Conservation (phyloP, 108 stramenopile species). For the Cyclotella baltica region DNA sequence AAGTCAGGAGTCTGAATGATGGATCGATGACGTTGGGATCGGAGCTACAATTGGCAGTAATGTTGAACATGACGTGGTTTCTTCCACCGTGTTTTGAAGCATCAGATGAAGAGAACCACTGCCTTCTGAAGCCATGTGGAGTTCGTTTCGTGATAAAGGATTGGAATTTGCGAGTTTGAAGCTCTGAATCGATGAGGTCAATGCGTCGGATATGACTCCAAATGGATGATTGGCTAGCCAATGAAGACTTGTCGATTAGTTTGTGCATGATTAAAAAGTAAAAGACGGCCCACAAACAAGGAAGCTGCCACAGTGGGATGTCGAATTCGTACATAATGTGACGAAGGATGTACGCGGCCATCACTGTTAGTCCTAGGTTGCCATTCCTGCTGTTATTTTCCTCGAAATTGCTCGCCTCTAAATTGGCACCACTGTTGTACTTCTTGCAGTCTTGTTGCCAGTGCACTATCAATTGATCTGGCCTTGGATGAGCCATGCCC, state of each 20-base stretch:
- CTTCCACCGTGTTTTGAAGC: background rate
- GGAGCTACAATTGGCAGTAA: background rate
- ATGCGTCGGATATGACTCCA: background rate
- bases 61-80: background rate
- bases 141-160: background rate
- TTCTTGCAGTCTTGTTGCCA: no score
- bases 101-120: background rate
- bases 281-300: background rate
- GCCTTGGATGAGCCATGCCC: no score
- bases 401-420: background rate
- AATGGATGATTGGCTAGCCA: background rate
- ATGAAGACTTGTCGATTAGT: background rate
- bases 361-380: background rate
- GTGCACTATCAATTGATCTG: no score
- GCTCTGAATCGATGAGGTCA: background rate
- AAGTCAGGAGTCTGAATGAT: background rate
- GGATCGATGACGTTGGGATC: background rate
- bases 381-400: background rate
- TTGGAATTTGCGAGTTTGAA: background rate
- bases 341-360: background rate
- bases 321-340: background rate
- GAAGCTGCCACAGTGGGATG: background rate
- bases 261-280: background rate
- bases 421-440: no score
- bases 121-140: background rate